phyloP scores from a whole-genome alignment of 495 filamentous ascomycete species.

The Penicillium longicatenatum region DNA sequence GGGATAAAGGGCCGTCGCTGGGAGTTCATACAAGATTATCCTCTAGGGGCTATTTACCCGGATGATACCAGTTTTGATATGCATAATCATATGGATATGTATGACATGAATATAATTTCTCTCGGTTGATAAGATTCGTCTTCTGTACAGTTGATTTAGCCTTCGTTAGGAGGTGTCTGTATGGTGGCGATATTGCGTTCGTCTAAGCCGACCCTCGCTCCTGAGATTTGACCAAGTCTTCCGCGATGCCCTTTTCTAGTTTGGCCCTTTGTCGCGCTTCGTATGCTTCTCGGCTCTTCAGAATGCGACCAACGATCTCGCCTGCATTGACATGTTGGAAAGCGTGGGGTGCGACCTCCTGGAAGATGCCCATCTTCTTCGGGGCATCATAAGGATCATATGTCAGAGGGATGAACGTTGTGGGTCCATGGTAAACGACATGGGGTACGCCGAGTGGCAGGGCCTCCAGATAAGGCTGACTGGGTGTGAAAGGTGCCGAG shows the following conservation, averaged over 20 bases:
- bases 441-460: slow-evolving; percentile 75
- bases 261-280: slow-evolving; percentile 90
- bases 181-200: neutral
- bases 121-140: slow-evolving; percentile 19
- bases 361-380: slow-evolving; percentile 77
- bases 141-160: slow-evolving; percentile 22
- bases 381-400: slow-evolving; percentile 84
- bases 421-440: slow-evolving; percentile 93
- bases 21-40: neutral
- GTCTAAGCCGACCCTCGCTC: slow-evolving; percentile 28
- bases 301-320: slow-evolving; percentile 86
- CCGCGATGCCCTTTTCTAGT: slow-evolving; percentile 75
- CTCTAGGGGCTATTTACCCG: no score
- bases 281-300: slow-evolving; percentile 80
- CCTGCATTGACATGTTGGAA: slow-evolving; percentile 89
- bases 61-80: no score
- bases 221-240: slow-evolving; percentile 51
- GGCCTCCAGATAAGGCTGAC: slow-evolving; percentile 67
- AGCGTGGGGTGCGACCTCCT: slow-evolving; percentile 68
- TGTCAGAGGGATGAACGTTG: slow-evolving; percentile 82
- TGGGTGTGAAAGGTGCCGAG: slow-evolving; percentile 84
- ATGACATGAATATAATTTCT: neutral
- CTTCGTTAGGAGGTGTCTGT: slow-evolving; percentile 10
- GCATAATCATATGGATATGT: no score
- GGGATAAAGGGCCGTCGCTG: neutral